phyloP scores from a whole-genome alignment of 768 basidiomycete species.

The Agrocybe praecox region DNA sequence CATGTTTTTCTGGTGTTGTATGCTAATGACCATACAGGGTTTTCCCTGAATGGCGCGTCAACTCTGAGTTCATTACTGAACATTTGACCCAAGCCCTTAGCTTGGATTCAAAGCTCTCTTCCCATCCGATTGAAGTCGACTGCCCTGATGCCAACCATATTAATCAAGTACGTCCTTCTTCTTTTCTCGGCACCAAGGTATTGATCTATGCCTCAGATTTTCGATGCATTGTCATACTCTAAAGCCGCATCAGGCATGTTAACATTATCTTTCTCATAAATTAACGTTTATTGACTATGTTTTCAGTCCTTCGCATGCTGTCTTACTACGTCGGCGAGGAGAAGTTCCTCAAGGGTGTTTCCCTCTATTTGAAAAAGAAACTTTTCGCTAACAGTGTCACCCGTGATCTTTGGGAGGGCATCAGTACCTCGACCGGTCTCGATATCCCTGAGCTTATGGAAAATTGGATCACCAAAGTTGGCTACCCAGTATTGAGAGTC shows the following conservation, averaged over 20 bases:
- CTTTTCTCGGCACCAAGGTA: neutral
- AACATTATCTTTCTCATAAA: neutral
- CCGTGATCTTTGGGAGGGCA: constrained; percentile 86
- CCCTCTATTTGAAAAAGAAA: constrained; percentile 88
- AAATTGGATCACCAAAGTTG: constrained; percentile 87
- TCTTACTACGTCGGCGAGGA: constrained; percentile 88
- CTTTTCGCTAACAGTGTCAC: constrained; percentile 86
- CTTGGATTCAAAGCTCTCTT: constrained; percentile 84
- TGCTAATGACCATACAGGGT: constrained; percentile 27
- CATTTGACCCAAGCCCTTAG: constrained; percentile 77
- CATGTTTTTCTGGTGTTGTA: neutral
- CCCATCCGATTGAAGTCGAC: constrained; percentile 92
- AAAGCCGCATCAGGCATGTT: constrained; percentile 75
- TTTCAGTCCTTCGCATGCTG: constrained; percentile 89
- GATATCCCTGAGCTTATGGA: constrained; percentile 85
- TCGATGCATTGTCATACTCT: constrained; percentile 85
- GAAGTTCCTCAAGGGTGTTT: constrained; percentile 84
- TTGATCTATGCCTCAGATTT: constrained; percentile 57
- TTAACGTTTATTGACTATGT: neutral
- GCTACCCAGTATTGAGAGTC: constrained; percentile 90
- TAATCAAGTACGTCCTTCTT: constrained; percentile 53
- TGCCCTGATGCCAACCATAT: constrained; percentile 87
- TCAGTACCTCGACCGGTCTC: constrained; percentile 70
- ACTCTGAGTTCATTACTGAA: constrained; percentile 78
- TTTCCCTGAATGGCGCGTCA: constrained; percentile 86